A percentile compares a stretch with the other conserved stretches of the same genome.
phyloP scores from a whole-genome alignment of 805 yeast genomes.

The Suhomyces xylopsoci region DNA sequence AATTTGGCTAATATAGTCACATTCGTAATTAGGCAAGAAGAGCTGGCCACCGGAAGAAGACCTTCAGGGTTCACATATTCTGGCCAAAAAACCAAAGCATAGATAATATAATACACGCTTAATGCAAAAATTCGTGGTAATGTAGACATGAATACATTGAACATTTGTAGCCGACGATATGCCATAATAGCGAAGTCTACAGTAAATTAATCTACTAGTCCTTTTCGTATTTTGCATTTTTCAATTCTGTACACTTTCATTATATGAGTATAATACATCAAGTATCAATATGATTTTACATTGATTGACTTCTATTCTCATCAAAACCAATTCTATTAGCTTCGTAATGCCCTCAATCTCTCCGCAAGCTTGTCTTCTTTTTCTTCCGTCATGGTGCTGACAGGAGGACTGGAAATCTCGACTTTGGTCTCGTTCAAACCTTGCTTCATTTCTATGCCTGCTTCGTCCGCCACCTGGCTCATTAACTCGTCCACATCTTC shows the following conservation, averaged over 20 bases:
- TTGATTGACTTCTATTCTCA: background rate
- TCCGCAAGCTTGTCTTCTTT: conserved; percentile 87
- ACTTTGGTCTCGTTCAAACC: conserved; percentile 68
- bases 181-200: background rate
- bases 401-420: conserved; percentile 40
- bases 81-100: conserved; percentile 5
- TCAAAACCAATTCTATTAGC: conserved; percentile 14
- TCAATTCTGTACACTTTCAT: background rate
- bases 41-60: conserved; percentile 17
- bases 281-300: background rate
- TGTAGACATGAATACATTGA: background rate
- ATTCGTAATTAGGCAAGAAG: conserved; percentile 45
- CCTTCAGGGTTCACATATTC: conserved; percentile 11
- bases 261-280: background rate
- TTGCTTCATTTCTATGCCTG: conserved; percentile 89
- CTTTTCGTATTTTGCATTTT: background rate
- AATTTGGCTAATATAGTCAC: conserved; percentile 43
- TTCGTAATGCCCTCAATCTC: conserved; percentile 80
- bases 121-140: background rate
- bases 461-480: conserved; percentile 95
- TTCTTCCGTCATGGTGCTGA: conserved; percentile 50
- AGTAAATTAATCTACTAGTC: background rate
- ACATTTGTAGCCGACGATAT: background rate
- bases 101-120: background rate
- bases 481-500: conserved; percentile 89